These are phyloP conservation scores for Geotrichum klebahnii DNA, from an alignment of 1,139 yeast genomes.

Conservation along the genomic window DNA sequence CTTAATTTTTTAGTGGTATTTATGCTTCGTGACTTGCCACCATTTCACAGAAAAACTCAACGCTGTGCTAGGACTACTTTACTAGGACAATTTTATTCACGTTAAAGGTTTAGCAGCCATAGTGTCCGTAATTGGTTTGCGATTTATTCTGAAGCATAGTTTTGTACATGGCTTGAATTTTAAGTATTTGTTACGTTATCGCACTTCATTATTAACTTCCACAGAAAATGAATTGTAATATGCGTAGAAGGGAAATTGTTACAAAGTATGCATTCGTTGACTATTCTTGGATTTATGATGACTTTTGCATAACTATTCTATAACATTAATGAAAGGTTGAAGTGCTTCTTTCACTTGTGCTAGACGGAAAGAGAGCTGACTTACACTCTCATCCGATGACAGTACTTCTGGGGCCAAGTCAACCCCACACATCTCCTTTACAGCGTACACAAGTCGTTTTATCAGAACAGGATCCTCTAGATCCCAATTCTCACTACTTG, in stretches of 20 bases:
- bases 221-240: not conserved
- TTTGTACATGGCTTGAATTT: too few species aligned
- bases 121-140: too few species aligned
- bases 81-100: too few species aligned
- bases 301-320: too few species aligned
- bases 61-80: too few species aligned
- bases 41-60: too few species aligned
- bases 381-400: slow-evolving; percentile 33
- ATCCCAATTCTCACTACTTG: slow-evolving; percentile 31
- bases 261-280: not conserved
- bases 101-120: too few species aligned
- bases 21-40: too few species aligned
- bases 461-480: slow-evolving; percentile 30
- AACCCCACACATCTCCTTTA: slow-evolving; percentile 35
- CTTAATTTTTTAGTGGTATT: too few species aligned
- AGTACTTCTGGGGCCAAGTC: slow-evolving; percentile 39
- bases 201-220: not conserved
- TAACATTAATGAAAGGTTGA: slow-evolving; percentile 34
- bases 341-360: slow-evolving; percentile 33
- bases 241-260: too few species aligned
- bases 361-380: slow-evolving; percentile 34
- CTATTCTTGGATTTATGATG: slow-evolving; percentile 4
- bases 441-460: slow-evolving; percentile 34
- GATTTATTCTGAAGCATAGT: too few species aligned
- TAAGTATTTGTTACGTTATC: too few species aligned